Conservation (phyloP, 1,139 yeast species). For the Candida labiduridarum region DNA sequence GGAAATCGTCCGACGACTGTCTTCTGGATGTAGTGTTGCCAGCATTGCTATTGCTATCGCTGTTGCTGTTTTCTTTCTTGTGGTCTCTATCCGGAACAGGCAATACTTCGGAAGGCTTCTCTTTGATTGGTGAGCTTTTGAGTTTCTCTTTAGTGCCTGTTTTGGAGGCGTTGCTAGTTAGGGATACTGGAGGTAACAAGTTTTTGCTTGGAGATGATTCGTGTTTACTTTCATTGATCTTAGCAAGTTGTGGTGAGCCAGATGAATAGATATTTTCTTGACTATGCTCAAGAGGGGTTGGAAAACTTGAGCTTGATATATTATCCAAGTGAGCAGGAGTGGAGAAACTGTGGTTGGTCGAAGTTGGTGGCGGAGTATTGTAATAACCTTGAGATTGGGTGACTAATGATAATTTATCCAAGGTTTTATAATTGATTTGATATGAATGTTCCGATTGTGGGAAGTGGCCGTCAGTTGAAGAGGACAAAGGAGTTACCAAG, state of each 20-base stretch:
- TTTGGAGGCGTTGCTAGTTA: slow-evolving; percentile 5
- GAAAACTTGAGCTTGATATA: slow-evolving; percentile 2
- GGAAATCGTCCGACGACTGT: slow-evolving; percentile 26
- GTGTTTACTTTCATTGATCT: slow-evolving; percentile 3
- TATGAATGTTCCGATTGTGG: slow-evolving; percentile 22
- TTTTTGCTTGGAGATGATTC: slow-evolving; percentile 18
- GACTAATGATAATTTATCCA: slow-evolving; percentile 35
- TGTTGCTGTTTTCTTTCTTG: background rate
- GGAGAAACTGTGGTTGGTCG: slow-evolving; percentile 11
- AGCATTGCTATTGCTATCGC: background rate
- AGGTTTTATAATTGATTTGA: slow-evolving; percentile 34
- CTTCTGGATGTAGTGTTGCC: slow-evolving; percentile 1
- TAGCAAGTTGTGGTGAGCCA: background rate
- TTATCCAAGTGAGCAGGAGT: slow-evolving; percentile 10
- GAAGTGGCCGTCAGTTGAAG: slow-evolving; percentile 18
- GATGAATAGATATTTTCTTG: slow-evolving; percentile 7
- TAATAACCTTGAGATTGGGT: slow-evolving; percentile 17
- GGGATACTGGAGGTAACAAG: slow-evolving; percentile 37
- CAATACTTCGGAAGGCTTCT: background rate
- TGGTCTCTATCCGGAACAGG: slow-evolving; percentile 1
- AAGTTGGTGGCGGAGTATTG: slow-evolving; percentile 23
- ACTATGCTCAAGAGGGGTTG: slow-evolving; percentile 7
- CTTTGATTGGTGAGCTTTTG: background rate
- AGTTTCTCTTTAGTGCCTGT: background rate
- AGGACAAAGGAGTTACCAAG: slow-evolving; percentile 26